phyloP scores from a whole-genome alignment of 2,329 filamentous ascomycete genomes.

The Zymoseptoria tritici region DNA sequence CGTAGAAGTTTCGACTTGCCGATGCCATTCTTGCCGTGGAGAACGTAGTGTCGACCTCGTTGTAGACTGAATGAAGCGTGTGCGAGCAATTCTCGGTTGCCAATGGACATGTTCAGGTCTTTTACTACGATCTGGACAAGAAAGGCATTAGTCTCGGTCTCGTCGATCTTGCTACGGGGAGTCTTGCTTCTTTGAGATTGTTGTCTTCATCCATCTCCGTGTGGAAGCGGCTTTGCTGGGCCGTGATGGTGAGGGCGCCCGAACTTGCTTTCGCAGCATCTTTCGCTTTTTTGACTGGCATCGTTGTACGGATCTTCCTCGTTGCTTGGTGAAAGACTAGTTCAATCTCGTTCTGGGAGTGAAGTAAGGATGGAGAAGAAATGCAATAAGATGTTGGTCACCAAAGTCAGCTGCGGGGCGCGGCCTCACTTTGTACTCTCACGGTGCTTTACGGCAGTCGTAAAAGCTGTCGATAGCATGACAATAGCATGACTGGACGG shows the following conservation, averaged over 20 bases:
- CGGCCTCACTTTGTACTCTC: too few species aligned
- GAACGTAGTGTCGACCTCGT: conserved; percentile 64
- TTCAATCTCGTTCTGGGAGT: too few species aligned
- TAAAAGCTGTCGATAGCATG: background rate
- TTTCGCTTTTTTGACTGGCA: conserved; percentile 5
- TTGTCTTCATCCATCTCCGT: conserved; percentile 19
- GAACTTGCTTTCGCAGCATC: conserved; percentile 1
- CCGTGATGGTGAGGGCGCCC: conserved; percentile 13
- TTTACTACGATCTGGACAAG: conserved; percentile 45
- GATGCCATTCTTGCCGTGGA: conserved; percentile 72
- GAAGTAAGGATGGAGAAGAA: too few species aligned
- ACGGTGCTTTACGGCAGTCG: too few species aligned
- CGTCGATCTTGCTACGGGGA: background rate
- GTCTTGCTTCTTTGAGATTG: conserved; percentile 16
- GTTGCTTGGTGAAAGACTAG: too few species aligned
- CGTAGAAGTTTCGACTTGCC: conserved; percentile 74
- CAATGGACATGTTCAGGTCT: conserved; percentile 62
- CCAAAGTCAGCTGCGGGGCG: too few species aligned
- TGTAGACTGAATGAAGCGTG: conserved; percentile 66
- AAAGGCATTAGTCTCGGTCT: background rate
- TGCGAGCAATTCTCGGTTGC: conserved; percentile 55
- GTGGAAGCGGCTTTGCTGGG: conserved; percentile 20
- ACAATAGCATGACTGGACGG: background rate
- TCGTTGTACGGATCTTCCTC: too few species aligned
- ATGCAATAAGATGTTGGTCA: background rate